Evolutionary conservation across 228 moss, liverwort and hornwort genomes (phyloP).

Genomic region (Sphagnum fallax): DNA sequence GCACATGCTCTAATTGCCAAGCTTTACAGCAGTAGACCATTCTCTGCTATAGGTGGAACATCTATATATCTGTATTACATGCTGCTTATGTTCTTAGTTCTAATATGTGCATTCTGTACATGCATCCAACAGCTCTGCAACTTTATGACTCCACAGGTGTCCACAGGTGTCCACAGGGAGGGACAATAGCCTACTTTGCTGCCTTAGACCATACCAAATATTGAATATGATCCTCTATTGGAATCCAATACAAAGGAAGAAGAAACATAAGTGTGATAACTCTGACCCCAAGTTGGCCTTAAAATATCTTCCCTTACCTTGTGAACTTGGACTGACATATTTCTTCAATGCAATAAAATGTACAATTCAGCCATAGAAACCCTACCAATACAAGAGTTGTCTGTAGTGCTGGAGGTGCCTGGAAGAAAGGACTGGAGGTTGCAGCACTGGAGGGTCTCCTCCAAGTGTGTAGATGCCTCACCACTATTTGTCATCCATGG

Average conservation of each 20-base stretch:
- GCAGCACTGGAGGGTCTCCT: conserved; percentile 27
- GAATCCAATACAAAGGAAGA: too few relatives aligned
- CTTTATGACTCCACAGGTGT: conserved; percentile 13
- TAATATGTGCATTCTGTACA: conserved; percentile 31
- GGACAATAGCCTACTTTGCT: too few relatives aligned
- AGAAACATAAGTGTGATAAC: conserved; percentile 4
- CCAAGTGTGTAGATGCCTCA: conserved; percentile 37
- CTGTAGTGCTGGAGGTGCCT: not conserved
- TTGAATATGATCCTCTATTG: too few relatives aligned
- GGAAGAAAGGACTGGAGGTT: conserved; percentile 11
- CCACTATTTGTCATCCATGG: conserved; percentile 23
- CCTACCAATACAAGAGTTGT: too few relatives aligned
- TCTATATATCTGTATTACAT: conserved; percentile 35
- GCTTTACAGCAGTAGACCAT: conserved; percentile 15
- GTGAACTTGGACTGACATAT: not conserved
- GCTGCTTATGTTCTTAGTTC: conserved; percentile 29
- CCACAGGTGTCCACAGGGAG: too few relatives aligned
- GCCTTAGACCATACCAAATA: too few relatives aligned
- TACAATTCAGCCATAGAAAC: not conserved
- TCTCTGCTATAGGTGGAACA: conserved; percentile 33
- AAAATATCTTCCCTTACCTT: not conserved
- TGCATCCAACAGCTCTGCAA: conserved; percentile 23
- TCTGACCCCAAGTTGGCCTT: not conserved
- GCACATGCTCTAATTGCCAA: conserved; percentile 17
- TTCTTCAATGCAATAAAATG: conserved; percentile 23